These are phyloP conservation scores for Aristolochia californica DNA, from an alignment of 164 flowering plant species.

Conservation along the genomic window DNA sequence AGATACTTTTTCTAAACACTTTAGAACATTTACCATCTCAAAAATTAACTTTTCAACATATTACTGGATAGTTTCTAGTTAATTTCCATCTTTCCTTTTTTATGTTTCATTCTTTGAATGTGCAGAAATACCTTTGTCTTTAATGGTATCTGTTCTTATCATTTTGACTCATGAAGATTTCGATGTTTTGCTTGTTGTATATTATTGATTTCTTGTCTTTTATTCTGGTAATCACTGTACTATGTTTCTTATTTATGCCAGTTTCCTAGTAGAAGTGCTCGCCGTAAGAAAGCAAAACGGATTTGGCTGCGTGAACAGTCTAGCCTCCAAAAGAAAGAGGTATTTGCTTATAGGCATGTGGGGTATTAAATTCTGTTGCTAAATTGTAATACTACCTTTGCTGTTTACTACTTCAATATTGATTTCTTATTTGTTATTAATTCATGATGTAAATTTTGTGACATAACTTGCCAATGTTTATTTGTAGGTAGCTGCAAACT, in stretches of 20 bases:
- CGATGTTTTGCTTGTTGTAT: too few species aligned
- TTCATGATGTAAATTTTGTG: neutral
- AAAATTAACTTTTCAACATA: too few species aligned
- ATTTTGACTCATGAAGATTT: too few species aligned
- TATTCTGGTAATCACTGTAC: too few species aligned
- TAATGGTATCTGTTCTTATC: too few species aligned
- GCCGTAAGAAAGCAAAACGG: conserved; percentile 78
- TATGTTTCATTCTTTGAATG: too few species aligned
- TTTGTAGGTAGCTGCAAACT: conserved; percentile 31
- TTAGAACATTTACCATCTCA: too few species aligned
- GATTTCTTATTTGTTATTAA: neutral
- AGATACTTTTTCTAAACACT: too few species aligned
- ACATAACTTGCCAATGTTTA: neutral
- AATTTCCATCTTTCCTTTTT: too few species aligned
- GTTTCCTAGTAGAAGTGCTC: conserved; percentile 78
- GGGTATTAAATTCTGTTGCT: neutral
- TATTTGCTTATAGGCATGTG: conserved; percentile 8
- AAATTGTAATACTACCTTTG: neutral
- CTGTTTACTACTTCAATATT: neutral
- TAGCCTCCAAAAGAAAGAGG: conserved; percentile 35
- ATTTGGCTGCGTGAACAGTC: conserved; percentile 46
- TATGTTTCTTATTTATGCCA: conserved; percentile 12
- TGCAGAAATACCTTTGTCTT: too few species aligned
- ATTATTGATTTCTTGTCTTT: too few species aligned
- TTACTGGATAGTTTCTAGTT: too few species aligned